These are phyloP conservation scores for Fraxinus ornus DNA, from an alignment of 305 asterid genomes.

Conservation along the genomic window DNA sequence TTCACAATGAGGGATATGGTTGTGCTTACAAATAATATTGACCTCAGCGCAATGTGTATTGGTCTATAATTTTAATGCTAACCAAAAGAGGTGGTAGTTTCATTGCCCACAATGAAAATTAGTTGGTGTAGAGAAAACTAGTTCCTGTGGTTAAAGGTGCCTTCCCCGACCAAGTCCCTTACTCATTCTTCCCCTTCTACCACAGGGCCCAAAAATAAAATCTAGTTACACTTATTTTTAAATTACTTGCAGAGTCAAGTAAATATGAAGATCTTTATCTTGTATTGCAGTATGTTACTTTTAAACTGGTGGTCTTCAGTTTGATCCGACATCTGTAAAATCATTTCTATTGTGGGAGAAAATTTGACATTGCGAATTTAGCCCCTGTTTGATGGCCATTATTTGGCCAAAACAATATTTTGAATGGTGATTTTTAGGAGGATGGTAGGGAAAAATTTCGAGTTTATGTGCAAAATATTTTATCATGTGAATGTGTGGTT, in stretches of 20 bases:
- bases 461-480: not conserved
- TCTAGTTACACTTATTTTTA: not conserved
- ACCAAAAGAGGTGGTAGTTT: constrained; percentile 12
- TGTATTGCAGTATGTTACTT: not conserved
- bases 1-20: not conserved
- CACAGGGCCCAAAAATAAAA: not conserved
- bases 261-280: not conserved
- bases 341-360: constrained; percentile 1
- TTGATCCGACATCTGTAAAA: constrained; percentile 9
- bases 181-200: constrained; percentile 3
- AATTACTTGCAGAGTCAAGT: not conserved
- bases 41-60: constrained; percentile 8
- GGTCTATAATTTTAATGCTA: not conserved
- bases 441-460: not conserved
- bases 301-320: constrained; percentile 15
- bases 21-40: not conserved
- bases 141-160: not conserved
- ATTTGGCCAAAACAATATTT: too few species aligned
- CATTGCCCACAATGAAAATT: constrained; percentile 1
- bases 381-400: too few species aligned
- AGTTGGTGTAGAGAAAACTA: constrained; percentile 2
- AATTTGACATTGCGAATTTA: not conserved
- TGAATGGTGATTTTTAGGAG: too few species aligned
- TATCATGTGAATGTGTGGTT: not conserved
- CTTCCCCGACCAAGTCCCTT: not conserved